Conservation (phyloP, 495 filamentous ascomycete genomes). For the Penicillium maclennaniae region DNA sequence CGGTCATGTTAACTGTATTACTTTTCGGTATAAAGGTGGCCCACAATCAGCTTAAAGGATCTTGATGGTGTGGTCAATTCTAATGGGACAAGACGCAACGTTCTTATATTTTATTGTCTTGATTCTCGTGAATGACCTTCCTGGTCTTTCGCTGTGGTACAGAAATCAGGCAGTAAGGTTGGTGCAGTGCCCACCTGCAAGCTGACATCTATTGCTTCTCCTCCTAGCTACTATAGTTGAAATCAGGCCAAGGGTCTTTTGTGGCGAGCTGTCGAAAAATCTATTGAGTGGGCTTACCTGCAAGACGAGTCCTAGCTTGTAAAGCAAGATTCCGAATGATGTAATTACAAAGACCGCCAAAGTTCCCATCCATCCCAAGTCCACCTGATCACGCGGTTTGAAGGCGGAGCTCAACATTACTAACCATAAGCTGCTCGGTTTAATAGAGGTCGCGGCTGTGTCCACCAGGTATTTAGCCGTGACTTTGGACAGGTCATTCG, state of each 20-base stretch:
- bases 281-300: not conserved
- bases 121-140: not conserved
- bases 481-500: not conserved
- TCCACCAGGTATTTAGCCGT: not conserved
- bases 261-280: not conserved
- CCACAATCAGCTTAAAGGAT: not conserved
- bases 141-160: not conserved
- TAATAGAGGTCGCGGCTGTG: not conserved
- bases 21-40: not conserved
- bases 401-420: not conserved
- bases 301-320: not conserved
- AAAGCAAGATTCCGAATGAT: not conserved
- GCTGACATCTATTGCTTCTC: conserved; percentile 1
- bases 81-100: not conserved
- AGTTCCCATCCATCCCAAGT: not conserved
- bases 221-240: not conserved
- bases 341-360: not conserved
- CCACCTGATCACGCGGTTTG: not conserved
- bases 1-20: conserved; percentile 3
- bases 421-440: not conserved
- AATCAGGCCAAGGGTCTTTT: not conserved
- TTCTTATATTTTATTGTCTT: not conserved
- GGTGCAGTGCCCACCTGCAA: not conserved
- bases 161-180: not conserved
- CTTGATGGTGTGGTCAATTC: not conserved